Base-by-base conservation (phyloP, 371 early-diverging fungal species). In the Entomophthora muscae region DNA sequence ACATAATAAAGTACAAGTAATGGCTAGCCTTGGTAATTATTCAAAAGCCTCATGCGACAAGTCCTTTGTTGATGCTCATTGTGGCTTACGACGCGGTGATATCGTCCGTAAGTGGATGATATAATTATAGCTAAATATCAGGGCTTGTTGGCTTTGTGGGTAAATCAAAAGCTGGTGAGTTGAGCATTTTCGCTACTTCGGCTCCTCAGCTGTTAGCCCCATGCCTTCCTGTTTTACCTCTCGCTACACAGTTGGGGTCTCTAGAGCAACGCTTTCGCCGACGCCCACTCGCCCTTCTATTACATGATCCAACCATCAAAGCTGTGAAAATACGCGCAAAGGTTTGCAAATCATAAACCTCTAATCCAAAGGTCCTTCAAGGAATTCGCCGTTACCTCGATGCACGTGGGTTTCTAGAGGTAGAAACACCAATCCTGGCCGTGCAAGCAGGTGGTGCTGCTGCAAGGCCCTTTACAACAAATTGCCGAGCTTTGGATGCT, bases 341-440 rank as follows among this genome's bases (percentile, higher is more conserved):
- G 73, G 78, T 58, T 58, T 58, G 80, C 81, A 79, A 76, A 72
- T 78, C 66, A 93, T 92, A 31, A 87, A 75, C 85, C 52, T 75
- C 79, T 52, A 83, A 97, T 64, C 75, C 92, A 55, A 88, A 80
- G 72, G 77, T 92, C 26, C 80, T 97, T 42, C 71, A 75, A 63
- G 82, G 75, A 64, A 78, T 99, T 7, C 81, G 98, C 24, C 52
- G 71, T 0, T 98, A 82, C 67, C 70, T 99, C 13, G 84, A 90
- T 66, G 64, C 70, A 22, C 78, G 86, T 24, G 86, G 78, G 1
- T 98, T 96, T 71, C 59, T 95, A 7, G 99, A 99, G 68, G 95
- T 64, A 2, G 99, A 99, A 69, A 99, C 99, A 30, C 98, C 98
- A 0, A 81, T 97, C 51, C 72, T 99, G 62, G 86, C 89, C 21